Base-by-base conservation (phyloP, 306 rosid species). In the Cicer bijugum region DNA sequence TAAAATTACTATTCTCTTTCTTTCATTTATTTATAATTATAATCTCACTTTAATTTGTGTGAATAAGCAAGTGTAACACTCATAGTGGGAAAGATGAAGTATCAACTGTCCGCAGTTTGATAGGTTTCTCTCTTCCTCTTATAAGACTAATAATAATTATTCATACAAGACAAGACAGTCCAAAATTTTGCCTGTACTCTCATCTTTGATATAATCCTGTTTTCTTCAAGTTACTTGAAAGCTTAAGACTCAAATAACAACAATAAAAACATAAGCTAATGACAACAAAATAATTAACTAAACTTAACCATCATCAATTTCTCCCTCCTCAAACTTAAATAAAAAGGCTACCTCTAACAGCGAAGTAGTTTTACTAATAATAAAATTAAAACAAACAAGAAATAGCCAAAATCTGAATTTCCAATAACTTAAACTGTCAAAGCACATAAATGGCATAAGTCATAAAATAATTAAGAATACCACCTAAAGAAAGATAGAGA, bases 71-170 rank as follows among this genome's bases (percentile, higher is more conserved):
- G 33, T 28, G 33, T 23, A 3, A 28, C 33, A 28, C 4, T 28
- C 33, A 28, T 28, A 28, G 33, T 28, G 4, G 4, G 33, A 28
- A 4, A 28, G 33, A 28, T 28, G 33, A 28, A 28, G 33, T 28
- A 28, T 28, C 33, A 7, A 50, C 15, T 55, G 17, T 44, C 7
- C 35, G 42, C 51, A 63, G 59, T 58, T 64, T 51, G 16, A 46
- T 74, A 51, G 48, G 46, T 65, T 66, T 47, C 42, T 53, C 66
- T 65, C 28, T 37, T 17, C 37, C 38, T 55, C n/a, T 56, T 57
- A 39, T 66, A 28, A 28, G 33, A 28, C 33, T 28, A 4, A 28
- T 28, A 28, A 28, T 28, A 28, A 19, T 57, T 28, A 45, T 12
- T 47, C 39, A 38, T 8, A 66, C 4, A 53, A 57, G 35, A 64